phyloP scores from a whole-genome alignment of 768 basidiomycete genomes.

The Holtermannia corniformis region DNA sequence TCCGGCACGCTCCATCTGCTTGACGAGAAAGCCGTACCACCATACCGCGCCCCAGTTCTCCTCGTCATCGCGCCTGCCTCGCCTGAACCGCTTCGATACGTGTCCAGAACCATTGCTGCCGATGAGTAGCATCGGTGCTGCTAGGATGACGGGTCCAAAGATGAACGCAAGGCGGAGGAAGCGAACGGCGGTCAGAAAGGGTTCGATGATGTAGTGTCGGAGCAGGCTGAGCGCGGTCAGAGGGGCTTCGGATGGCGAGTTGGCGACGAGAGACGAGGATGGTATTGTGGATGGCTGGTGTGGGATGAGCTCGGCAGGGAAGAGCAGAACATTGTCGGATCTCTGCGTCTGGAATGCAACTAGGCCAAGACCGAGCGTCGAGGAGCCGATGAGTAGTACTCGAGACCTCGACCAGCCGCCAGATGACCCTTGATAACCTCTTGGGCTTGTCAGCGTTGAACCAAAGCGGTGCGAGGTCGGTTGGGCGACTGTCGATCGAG shows the following conservation, averaged over 20 bases:
- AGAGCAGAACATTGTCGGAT: too few relatives aligned
- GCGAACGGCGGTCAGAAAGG: constrained; percentile 66
- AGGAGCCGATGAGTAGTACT: too few relatives aligned
- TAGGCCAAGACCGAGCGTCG: too few relatives aligned
- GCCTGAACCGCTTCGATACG: constrained; percentile 44
- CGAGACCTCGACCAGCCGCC: too few relatives aligned
- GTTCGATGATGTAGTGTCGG: constrained; percentile 63
- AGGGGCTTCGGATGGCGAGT: constrained; percentile 61
- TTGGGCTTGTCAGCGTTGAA: too few relatives aligned
- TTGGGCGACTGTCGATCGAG: too few relatives aligned
- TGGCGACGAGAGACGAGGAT: constrained; percentile 9
- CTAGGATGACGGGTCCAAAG: constrained; percentile 77
- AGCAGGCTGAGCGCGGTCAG: constrained; percentile 49
- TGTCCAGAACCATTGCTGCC: constrained; percentile 10
- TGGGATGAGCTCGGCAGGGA: too few relatives aligned
- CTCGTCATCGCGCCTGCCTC: constrained; percentile 50
- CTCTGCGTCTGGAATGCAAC: too few relatives aligned
- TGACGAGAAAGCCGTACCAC: constrained; percentile 90
- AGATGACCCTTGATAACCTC: too few relatives aligned
- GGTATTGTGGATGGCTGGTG: neutral
- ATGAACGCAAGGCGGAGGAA: constrained; percentile 74
- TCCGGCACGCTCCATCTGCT: constrained; percentile 85
- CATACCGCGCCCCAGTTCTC: constrained; percentile 89
- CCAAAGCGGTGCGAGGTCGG: too few relatives aligned
- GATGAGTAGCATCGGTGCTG: constrained; percentile 68